Evolutionary conservation across 139 green algal species (phyloP).

Genomic region (Nannochloris sp.): DNA sequence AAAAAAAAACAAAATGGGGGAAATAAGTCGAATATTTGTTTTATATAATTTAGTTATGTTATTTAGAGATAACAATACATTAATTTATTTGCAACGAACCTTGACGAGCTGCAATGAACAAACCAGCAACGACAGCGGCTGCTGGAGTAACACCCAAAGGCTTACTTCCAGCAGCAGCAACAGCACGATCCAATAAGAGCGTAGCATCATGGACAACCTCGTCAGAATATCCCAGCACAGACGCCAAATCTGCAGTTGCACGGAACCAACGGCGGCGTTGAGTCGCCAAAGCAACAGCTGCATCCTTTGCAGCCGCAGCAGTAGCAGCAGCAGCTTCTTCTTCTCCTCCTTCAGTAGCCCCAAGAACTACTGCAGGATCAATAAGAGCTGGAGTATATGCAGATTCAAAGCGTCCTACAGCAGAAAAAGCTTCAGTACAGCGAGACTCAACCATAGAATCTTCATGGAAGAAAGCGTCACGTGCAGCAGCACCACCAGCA

Average conservation of each 20-base stretch:
- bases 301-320: neutral
- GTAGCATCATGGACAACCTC: slow-evolving; percentile 52
- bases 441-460: slow-evolving; percentile 48
- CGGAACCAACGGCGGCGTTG: neutral
- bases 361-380: no score
- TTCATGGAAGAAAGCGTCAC: slow-evolving; percentile 30
- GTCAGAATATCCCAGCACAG: slow-evolving; percentile 4
- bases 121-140: slow-evolving; percentile 24
- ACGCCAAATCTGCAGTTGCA: neutral
- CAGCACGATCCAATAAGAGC: slow-evolving; percentile 56
- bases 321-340: no score
- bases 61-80: neutral
- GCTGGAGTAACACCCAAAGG: slow-evolving; percentile 1
- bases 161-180: slow-evolving; percentile 21
- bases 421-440: slow-evolving; percentile 63
- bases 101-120: slow-evolving; percentile 22
- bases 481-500: neutral
- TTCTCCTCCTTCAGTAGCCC: neutral
- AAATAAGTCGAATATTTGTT: neutral
- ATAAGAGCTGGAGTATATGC: slow-evolving; percentile 2
- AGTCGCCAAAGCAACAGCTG: neutral
- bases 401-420: slow-evolving; percentile 56
- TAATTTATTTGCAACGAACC: neutral
- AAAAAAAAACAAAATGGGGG: neutral
- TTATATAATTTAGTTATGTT: neutral